A percentile compares a stretch with the other conserved stretches of the same genome.
Conservation (phyloP, 2,329 filamentous ascomycete species). For the Trichothecium sympodiale region DNA sequence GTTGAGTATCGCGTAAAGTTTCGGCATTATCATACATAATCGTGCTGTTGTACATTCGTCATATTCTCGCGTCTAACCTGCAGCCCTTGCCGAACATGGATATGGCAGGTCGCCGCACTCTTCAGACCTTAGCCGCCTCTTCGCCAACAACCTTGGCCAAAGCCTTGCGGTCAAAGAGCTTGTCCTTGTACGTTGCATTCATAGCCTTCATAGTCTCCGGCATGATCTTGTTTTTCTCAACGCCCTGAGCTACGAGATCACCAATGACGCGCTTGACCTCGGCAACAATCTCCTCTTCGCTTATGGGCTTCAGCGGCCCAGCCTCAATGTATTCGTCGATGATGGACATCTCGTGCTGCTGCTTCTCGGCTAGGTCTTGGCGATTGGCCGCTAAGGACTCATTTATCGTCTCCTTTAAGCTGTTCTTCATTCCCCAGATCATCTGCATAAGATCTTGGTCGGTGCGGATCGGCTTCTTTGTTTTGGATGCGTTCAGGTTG, state of each 20-base stretch:
- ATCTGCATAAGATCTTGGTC: constrained; percentile 59
- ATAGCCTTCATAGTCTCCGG: constrained; percentile 55
- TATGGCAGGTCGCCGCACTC: neutral
- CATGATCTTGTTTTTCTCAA: constrained; percentile 33
- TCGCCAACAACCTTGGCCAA: constrained; percentile 53
- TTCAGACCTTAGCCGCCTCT: constrained; percentile 8
- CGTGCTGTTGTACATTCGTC: neutral
- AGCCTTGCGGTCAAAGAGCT: constrained; percentile 51
- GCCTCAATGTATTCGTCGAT: constrained; percentile 53
- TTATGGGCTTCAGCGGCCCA: constrained; percentile 47
- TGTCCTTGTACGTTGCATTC: constrained; percentile 45
- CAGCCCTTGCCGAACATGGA: no score
- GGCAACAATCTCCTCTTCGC: constrained; percentile 44
- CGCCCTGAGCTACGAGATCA: constrained; percentile 34
- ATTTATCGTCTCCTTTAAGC: constrained; percentile 44
- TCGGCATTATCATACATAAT: neutral
- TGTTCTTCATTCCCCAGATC: constrained; percentile 51
- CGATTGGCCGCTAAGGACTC: constrained; percentile 56
- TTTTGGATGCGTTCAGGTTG: constrained; percentile 68
- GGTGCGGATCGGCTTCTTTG: constrained; percentile 53
- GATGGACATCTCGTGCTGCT: constrained; percentile 53
- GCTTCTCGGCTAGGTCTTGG: constrained; percentile 59
- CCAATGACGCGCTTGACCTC: constrained; percentile 41
- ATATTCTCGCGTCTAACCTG: no score
- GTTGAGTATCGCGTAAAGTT: no score